A percentile compares a stretch with the other conserved stretches of the same genome.
Evolutionary conservation across 345 rosid genomes (phyloP).

Genomic region (Lepidium sativum): DNA sequence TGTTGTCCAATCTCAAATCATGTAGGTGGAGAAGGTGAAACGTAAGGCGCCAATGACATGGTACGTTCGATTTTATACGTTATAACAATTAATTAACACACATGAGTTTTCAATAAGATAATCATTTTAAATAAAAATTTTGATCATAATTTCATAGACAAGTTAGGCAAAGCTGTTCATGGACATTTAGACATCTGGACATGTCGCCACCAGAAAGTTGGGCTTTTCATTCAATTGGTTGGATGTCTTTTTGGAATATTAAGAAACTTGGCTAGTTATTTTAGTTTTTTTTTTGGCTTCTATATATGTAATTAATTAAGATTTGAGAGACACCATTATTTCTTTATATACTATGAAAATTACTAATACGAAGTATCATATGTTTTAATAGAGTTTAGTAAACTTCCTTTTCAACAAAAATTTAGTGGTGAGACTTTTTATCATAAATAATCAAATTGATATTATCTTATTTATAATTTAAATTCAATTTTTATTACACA

Average conservation of each 20-base stretch:
- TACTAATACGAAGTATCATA: too few species aligned
- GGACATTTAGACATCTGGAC: too few species aligned
- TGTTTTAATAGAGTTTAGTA: too few species aligned
- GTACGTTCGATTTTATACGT: background rate
- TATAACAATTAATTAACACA: background rate
- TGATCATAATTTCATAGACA: constrained; percentile 1
- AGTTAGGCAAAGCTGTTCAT: constrained; percentile 8
- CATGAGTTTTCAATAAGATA: background rate
- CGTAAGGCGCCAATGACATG: constrained; percentile 2
- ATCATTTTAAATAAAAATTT: background rate
- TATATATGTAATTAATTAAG: too few species aligned
- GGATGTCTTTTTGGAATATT: background rate
- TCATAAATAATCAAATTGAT: too few species aligned
- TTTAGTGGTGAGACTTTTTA: too few species aligned
- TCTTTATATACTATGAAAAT: too few species aligned
- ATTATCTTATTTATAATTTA: too few species aligned
- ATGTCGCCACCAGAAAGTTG: background rate
- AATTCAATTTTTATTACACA: too few species aligned
- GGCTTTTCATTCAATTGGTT: background rate
- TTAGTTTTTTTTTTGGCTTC: too few species aligned
- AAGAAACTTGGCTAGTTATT: background rate
- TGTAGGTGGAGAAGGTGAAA: constrained; percentile 10
- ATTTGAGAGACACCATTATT: too few species aligned
- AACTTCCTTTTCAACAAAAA: too few species aligned
- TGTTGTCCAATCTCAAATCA: constrained; percentile 14